These are phyloP conservation scores for Allium fistulosum DNA, from an alignment of 106 monocot species.

Conservation along the genomic window DNA sequence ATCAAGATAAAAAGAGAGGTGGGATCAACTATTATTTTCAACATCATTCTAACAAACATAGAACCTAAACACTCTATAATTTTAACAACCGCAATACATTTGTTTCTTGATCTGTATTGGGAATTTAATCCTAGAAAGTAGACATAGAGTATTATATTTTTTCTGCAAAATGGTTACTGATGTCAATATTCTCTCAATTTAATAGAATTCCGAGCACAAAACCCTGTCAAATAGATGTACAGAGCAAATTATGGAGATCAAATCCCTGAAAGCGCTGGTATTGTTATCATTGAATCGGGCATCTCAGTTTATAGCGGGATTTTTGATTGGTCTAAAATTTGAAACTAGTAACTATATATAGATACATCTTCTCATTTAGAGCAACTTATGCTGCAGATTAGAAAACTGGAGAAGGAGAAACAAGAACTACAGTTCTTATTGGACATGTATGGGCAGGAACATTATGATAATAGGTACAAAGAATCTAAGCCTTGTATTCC, in stretches of 20 bases:
- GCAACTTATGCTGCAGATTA: constrained; percentile 43
- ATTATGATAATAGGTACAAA: constrained; percentile 68
- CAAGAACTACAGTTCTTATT: constrained; percentile 60
- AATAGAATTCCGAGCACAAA: constrained; percentile 53
- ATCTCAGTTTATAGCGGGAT: not conserved
- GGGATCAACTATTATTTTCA: too few species aligned
- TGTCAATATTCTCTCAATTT: too few species aligned
- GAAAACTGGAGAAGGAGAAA: constrained; percentile 72
- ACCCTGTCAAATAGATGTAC: constrained; percentile 48
- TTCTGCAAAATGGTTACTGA: too few species aligned
- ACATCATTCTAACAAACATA: too few species aligned
- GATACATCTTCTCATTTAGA: not conserved
- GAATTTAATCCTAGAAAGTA: too few species aligned
- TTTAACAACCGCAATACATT: too few species aligned
- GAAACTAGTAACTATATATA: not conserved
- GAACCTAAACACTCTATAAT: too few species aligned
- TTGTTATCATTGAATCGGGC: not conserved
- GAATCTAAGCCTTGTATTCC: not conserved
- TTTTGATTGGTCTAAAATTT: not conserved
- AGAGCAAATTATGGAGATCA: constrained; percentile 46
- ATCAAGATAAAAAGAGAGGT: too few species aligned
- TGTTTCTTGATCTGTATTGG: too few species aligned
- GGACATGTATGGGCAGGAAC: constrained; percentile 82
- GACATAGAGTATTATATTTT: too few species aligned
- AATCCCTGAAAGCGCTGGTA: constrained; percentile 73